Evolutionary conservation across 164 flowering plant genomes (phyloP).

Genomic region (Paratinospora sagittata): DNA sequence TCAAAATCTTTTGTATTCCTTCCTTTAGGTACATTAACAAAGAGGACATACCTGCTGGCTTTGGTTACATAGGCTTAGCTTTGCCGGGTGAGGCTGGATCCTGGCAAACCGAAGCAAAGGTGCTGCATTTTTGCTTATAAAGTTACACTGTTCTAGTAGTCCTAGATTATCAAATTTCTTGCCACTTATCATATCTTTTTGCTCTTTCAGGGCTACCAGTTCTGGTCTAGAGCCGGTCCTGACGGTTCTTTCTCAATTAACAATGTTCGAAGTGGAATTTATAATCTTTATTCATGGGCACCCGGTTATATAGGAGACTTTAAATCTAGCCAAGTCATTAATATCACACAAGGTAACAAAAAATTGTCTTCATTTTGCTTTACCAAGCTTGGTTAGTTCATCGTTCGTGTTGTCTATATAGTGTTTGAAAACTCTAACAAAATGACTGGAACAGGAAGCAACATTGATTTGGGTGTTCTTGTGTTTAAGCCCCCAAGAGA

Average conservation of each 20-base stretch:
- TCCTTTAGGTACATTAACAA: too few relatives aligned
- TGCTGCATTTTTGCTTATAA: not conserved
- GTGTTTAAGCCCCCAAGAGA: slow-evolving; percentile 66
- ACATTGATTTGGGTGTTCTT: slow-evolving; percentile 45
- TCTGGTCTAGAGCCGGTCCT: too few relatives aligned
- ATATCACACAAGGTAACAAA: slow-evolving; percentile 48
- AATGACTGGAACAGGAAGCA: slow-evolving; percentile 10
- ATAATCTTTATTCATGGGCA: too few relatives aligned
- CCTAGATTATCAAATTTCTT: not conserved
- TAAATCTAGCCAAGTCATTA: slow-evolving; percentile 28
- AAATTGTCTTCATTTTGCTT: not conserved
- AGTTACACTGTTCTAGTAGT: not conserved
- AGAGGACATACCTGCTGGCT: slow-evolving; percentile 32
- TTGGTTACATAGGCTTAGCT: slow-evolving; percentile 77
- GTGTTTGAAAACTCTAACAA: too few relatives aligned
- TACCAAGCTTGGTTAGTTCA: not conserved
- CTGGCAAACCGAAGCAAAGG: too few relatives aligned
- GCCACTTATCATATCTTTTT: not conserved
- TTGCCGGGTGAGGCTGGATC: slow-evolving; percentile 68
- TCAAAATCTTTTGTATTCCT: too few relatives aligned
- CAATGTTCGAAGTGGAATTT: too few relatives aligned
- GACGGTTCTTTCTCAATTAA: too few relatives aligned
- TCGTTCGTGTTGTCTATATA: too few relatives aligned
- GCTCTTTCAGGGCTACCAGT: too few relatives aligned
- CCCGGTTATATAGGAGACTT: too few relatives aligned